Percentiles rank a stretch among this genome's conserved stretches.
Evolutionary conservation across 176 grass and related monocot genomes (phyloP).

Genomic region (Otatea glauca): DNA sequence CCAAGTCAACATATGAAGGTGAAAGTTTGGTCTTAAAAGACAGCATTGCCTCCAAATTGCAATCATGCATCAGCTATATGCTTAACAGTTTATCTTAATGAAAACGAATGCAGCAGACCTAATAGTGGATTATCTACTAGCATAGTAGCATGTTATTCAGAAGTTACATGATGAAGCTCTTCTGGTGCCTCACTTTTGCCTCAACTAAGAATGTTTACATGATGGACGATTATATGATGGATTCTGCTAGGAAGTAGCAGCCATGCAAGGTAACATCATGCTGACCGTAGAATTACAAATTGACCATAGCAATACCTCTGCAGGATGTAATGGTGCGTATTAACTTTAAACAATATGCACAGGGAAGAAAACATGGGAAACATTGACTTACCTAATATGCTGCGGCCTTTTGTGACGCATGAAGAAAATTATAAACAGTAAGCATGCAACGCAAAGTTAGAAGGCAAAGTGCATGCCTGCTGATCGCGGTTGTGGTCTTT

Average conservation of each 20-base stretch:
- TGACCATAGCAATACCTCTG: constrained; percentile 12
- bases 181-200: background rate
- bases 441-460: constrained; percentile 57
- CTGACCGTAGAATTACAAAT: background rate
- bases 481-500: constrained; percentile 14
- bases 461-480: constrained; percentile 64
- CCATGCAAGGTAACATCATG: background rate
- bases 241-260: background rate
- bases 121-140: constrained; percentile 6
- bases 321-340: background rate
- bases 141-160: constrained; percentile 27
- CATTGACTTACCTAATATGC: constrained; percentile 39
- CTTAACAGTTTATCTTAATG: background rate
- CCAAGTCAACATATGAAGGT: background rate
- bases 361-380: background rate
- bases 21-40: background rate
- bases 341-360: constrained; percentile 1
- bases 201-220: background rate
- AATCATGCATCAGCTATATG: background rate
- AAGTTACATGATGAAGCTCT: background rate
- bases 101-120: background rate
- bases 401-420: constrained; percentile 26
- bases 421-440: constrained; percentile 60
- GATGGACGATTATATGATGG: background rate
- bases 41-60: background rate